Conservation (phyloP, 2,329 filamentous ascomycete species). For the Claviceps arundinis region DNA sequence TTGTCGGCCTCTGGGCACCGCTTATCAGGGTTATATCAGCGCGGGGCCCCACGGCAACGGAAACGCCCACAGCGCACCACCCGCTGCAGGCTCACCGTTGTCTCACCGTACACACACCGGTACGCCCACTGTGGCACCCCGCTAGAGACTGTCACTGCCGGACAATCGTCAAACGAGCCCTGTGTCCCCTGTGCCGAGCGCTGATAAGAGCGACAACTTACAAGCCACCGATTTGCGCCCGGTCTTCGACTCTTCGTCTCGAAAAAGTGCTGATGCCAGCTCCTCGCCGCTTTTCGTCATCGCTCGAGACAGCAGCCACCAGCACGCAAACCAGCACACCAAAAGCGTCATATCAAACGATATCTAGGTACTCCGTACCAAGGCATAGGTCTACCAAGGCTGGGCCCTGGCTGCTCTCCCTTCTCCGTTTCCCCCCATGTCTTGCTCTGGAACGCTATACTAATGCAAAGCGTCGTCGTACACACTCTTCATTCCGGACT, state of each 20-base stretch:
- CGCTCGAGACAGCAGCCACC: neutral
- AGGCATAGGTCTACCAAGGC: neutral
- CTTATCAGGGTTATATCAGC: too few relatives aligned
- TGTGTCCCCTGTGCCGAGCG: neutral
- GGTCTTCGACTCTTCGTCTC: too few relatives aligned
- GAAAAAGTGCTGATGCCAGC: neutral
- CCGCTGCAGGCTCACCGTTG: neutral
- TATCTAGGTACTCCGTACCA: too few relatives aligned
- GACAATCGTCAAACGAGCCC: neutral
- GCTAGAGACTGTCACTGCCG: neutral
- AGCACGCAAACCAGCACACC: neutral
- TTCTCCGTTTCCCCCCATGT: neutral
- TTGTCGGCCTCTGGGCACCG: too few relatives aligned
- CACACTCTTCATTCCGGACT: neutral
- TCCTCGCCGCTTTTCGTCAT: constrained; percentile 3
- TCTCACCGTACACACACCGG: neutral
- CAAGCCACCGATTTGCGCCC: neutral
- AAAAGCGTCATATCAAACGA: neutral
- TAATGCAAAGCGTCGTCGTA: neutral
- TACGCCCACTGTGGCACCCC: neutral
- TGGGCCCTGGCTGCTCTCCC: neutral
- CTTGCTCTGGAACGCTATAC: neutral
- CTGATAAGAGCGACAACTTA: neutral
- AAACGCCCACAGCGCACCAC: too few relatives aligned
- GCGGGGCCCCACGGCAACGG: too few relatives aligned